phyloP scores from a whole-genome alignment of 108 stramenopile species.

The Cyclotella baltica region DNA sequence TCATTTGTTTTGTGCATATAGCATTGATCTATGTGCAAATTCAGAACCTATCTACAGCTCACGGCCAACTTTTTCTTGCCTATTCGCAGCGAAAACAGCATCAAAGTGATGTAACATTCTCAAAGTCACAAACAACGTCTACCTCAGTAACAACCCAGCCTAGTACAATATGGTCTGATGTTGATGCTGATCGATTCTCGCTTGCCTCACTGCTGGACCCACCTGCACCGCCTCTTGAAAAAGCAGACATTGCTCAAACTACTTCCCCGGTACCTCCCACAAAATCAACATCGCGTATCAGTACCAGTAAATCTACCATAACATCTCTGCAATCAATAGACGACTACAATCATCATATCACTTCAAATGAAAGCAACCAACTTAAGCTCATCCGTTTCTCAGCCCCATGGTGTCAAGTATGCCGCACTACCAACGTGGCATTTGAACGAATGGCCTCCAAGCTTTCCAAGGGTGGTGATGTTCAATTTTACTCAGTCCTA shows the following conservation, averaged over 20 bases:
- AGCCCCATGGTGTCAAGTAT: conserved; percentile 49
- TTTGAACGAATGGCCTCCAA: conserved; percentile 44
- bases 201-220: conserved; percentile 26
- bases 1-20: too few relatives aligned
- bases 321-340: conserved; percentile 1
- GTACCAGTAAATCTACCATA: not conserved
- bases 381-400: conserved; percentile 45
- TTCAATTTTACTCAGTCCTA: not conserved
- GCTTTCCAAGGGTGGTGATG: not conserved
- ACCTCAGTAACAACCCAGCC: not conserved
- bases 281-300: not conserved
- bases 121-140: not conserved
- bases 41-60: too few relatives aligned
- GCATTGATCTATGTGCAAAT: too few relatives aligned
- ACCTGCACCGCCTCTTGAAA: conserved; percentile 13
- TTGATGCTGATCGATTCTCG: conserved; percentile 26
- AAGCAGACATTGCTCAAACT: not conserved
- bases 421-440: conserved; percentile 37
- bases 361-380: conserved; percentile 4
- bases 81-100: too few relatives aligned
- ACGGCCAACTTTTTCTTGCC: too few relatives aligned
- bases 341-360: conserved; percentile 17
- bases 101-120: too few relatives aligned
- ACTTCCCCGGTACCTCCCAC: not conserved
- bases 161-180: conserved; percentile 9